Percentiles rank a stretch among this genome's conserved stretches.
Conservation (phyloP, 176 grass and related monocot species). For the Oryza nivara region DNA sequence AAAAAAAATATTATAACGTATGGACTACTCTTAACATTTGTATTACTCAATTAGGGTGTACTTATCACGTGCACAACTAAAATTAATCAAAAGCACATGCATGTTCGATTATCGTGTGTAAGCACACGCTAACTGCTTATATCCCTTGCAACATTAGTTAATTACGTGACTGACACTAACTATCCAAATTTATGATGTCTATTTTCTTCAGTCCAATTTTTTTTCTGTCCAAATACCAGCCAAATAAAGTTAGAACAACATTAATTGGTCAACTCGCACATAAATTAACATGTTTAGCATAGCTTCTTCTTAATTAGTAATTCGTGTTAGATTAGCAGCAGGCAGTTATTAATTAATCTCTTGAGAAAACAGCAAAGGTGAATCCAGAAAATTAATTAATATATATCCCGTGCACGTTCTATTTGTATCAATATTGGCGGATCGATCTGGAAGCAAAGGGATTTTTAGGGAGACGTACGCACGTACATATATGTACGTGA, state of each 20-base stretch:
- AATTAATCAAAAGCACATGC: not conserved
- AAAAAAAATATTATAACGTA: not conserved
- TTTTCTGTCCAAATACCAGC: not conserved
- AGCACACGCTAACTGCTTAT: too few relatives aligned
- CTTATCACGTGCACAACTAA: not conserved
- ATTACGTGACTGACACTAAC: not conserved
- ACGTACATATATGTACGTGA: not conserved
- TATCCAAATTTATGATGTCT: not conserved
- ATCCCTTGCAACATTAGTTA: not conserved
- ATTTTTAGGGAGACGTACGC: not conserved
- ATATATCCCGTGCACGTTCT: not conserved
- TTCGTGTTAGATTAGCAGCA: too few relatives aligned
- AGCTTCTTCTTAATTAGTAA: too few relatives aligned
- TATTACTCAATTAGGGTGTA: not conserved
- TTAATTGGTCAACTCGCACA: not conserved
- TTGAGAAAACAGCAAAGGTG: not conserved
- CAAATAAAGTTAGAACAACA: not conserved
- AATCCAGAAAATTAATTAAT: not conserved
- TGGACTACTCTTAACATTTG: not conserved
- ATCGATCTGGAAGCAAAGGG: conserved; percentile 10
- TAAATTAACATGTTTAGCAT: not conserved
- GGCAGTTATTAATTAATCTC: not conserved
- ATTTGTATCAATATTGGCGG: not conserved
- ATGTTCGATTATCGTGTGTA: too few relatives aligned
- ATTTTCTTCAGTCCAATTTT: too few relatives aligned